Percentiles rank a stretch among this genome's conserved stretches.
phyloP scores from a whole-genome alignment of 2,329 filamentous ascomycete genomes.

The Aspergillus sp. region DNA sequence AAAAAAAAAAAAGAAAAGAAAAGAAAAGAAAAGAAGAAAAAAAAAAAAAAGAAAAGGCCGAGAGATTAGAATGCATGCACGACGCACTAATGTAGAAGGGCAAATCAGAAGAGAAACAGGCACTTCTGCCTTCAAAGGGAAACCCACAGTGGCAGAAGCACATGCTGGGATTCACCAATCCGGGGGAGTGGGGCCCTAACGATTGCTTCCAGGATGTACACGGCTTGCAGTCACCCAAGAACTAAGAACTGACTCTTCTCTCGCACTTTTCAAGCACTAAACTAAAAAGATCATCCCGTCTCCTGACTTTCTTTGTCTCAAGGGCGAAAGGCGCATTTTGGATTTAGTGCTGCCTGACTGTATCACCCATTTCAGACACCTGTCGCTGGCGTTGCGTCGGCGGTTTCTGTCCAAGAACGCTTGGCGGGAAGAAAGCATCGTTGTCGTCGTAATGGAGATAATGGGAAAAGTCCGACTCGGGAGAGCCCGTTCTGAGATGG shows the following conservation, averaged over 20 bases:
- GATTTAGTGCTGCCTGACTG: neutral
- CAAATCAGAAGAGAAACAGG: neutral
- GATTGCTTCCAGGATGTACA: too few relatives aligned
- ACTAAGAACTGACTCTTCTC: too few relatives aligned
- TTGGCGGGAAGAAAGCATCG: slow-evolving; percentile 35
- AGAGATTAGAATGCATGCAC: neutral
- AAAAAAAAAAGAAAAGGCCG: neutral
- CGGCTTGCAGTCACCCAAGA: too few relatives aligned
- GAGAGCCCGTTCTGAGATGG: slow-evolving; percentile 4
- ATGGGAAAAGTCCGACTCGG: slow-evolving; percentile 28
- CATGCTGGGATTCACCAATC: too few relatives aligned
- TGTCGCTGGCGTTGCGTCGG: neutral
- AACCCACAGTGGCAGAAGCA: too few relatives aligned
- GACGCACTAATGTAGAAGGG: neutral
- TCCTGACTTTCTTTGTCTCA: too few relatives aligned
- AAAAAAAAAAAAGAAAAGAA: slow-evolving; percentile 3
- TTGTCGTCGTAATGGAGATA: slow-evolving; percentile 38
- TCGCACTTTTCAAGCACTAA: too few relatives aligned
- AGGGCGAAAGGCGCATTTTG: too few relatives aligned
- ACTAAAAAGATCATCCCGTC: too few relatives aligned
- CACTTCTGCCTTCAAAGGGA: too few relatives aligned
- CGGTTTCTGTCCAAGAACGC: slow-evolving; percentile 24
- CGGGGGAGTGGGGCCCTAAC: too few relatives aligned
- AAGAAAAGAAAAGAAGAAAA: neutral
- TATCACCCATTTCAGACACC: neutral